phyloP scores from a whole-genome alignment of 2,329 filamentous ascomycete genomes.

The Gnomoniopsis sp. region DNA sequence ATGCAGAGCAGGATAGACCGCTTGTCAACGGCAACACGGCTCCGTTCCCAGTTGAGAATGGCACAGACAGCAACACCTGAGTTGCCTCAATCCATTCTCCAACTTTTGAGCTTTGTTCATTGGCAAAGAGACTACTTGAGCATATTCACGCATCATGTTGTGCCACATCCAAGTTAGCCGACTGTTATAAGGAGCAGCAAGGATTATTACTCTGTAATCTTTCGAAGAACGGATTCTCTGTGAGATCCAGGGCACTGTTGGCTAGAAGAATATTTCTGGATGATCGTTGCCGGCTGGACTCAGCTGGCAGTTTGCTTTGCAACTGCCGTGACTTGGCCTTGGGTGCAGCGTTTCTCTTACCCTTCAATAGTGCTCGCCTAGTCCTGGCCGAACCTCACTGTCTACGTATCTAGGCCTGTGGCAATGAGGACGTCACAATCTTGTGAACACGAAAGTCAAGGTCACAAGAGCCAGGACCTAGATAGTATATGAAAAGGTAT shows the following conservation, averaged over 20 bases:
- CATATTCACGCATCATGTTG: not conserved
- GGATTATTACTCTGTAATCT: not conserved
- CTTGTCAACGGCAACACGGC: constrained; percentile 11
- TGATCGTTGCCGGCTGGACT: not conserved
- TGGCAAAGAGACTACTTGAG: not conserved
- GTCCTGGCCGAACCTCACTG: not conserved
- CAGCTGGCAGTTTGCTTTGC: not conserved
- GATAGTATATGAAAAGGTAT: too few species aligned
- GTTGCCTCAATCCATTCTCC: not conserved
- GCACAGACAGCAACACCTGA: not conserved
- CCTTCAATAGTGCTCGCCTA: not conserved
- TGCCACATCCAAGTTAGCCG: not conserved
- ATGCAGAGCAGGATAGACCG: constrained; percentile 13
- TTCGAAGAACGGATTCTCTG: too few species aligned
- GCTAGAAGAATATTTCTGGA: not conserved
- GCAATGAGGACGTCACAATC: too few species aligned
- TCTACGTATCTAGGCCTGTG: not conserved
- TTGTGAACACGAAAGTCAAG: too few species aligned
- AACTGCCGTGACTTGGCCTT: not conserved
- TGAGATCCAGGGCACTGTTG: not conserved
- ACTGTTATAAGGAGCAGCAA: not conserved
- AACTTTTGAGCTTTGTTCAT: not conserved
- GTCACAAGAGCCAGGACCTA: too few species aligned
- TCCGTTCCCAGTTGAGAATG: not conserved
- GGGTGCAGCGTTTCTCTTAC: not conserved